Evolutionary conservation across 768 basidiomycete species (phyloP), one percentile per base, ranked within the genome.

Genomic region (Rhizopogon sp.): DNA sequence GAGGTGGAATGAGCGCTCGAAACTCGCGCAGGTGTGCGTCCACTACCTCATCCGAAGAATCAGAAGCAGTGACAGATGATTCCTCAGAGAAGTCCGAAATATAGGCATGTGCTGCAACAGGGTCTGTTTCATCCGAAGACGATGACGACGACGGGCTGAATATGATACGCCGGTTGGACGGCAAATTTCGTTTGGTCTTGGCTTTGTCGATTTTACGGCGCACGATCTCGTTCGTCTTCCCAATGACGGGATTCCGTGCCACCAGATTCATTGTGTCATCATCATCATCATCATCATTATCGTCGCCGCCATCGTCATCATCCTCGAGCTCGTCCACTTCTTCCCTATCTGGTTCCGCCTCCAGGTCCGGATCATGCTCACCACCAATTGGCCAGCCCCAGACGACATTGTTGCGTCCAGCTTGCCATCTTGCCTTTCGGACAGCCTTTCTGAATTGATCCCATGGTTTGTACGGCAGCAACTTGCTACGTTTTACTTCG

Each of bases 81-180:
- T 66, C 62, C n/a, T 78, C 76, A 10, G 79, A 80, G 62, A 85
- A 85, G 60, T 86, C 84, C 0, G 79, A 74, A 62, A 80, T 81
- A 58, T 84, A 84, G 10, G 40, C 62, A 63, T 61, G 52, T 63
- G 71, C 45, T 62, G 47, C 51, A 13, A 46, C 52, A n/a, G 39
- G 52, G 22, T 39, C 39, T 11, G 45, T 59, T 22, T 16, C 55
- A 1, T 71, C 69, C 11, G 62, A 61, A 2, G 28, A 65, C 35
- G 70, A 64, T 13, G 35, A 57, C 2, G 67, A 66, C 8, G 59
- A 59, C 39, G 51, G 25, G 11, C 6, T 51, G 10, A 50, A 29
- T 20, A 54, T 9, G 5, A 13, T 39, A 37, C 4, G 22, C 39
- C 16, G 33, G 25, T 25, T 25, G 25, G 4, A 16, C 11, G 16